Evolutionary conservation across 148 eudicot species (phyloP), one percentile per base, ranked within the genome.

Genomic region (Vaccinium myrtillus): DNA sequence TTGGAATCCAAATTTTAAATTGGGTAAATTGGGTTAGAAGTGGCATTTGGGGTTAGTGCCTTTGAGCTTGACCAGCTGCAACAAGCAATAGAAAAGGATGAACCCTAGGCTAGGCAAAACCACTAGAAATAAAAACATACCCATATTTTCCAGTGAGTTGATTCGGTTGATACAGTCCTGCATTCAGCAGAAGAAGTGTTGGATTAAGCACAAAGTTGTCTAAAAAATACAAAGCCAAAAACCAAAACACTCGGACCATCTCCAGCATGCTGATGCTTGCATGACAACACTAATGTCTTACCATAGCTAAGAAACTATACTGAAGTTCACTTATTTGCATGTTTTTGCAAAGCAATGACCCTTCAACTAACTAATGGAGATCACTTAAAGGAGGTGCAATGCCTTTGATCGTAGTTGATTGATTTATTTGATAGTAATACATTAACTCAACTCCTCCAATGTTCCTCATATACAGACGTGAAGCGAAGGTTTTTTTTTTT

Each of bases 111-210:
- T 16, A 19, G 14, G 43, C 18, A 36, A 79, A 21, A 76, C 49
- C 21, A 69, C 30, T 48, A 55, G 32, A 32, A 56, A 73, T 12
- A 65, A 48, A 18, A 71, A 71, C 94, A 77, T 95, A 95, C 99
- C 99, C 91, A 95, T 92, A 56, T 84, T 84, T 88, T 97, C 99
- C 74, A 97, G 90, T 0, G 96, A 87, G 79, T 86, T 90, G 85
- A 97, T 97, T 30, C 99, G 95, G 75, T 95, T 97, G 79, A 97
- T 97, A 86, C 98, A 95, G 71, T 95, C 99, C 99, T 96, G 94
- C 85, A 84, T 83, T 19, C 10, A 51, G 86, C 76, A 77, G 58
- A 87, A 83, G 51, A 32, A 5, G 19, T 49, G 30, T 30, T 56
- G 30, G 11, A 30, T 49, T 46, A 25, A 82, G 71, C 80, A 82